Evolutionary conservation across 2,329 filamentous ascomycete species (phyloP), one percentile per base, ranked within the genome.

Genomic region (Calonectria fujianensis): DNA sequence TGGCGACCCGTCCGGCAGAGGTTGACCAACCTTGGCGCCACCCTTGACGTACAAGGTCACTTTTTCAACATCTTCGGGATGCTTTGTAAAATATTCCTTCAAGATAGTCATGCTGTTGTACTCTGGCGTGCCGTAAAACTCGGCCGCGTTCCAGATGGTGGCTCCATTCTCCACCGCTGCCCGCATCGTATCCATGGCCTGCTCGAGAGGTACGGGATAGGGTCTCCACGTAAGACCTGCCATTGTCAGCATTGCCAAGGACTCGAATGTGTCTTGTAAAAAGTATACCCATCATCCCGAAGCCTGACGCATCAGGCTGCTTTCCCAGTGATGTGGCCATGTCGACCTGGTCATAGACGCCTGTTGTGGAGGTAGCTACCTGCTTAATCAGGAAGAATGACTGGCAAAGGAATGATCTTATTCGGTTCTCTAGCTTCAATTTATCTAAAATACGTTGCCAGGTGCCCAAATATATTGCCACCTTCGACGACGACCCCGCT

Each of bases 31-130:
- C 52, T 88, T 81, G 37, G 86, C 45, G 9, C 87, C 90, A 31
- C 92, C 92, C 84, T 94, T 94, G 81, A 94, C 88, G 78, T 88
- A 89, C 57, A 94, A 83, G 13, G 92, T 87, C 11, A 94, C 87
- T 80, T 91, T 91, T 63, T 89, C 85, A 10, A 91, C 91, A 76
- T 94, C 90, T 75, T 92, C 90, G 1, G 93, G 92, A 80, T 94
- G 90, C 74, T 89, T 88, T 41, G 87, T 87, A 80, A 94, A 93
- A 84, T 94, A 94, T 31, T 87, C 86, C 74, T 90, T 88, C 37
- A 94, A 83, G 10, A 94, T 84, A 39, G 90, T 88, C 79, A 93
- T 91, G 80, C 83, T 85, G 84, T 93, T 93, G 79, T 87, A 87
- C 24, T 90, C 86, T 1, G 89, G 88, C 0, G 87, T 85, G 48